These are phyloP conservation scores for Pterocarpus santalinus DNA, from an alignment of 306 rosid genomes.

Conservation along the genomic window DNA sequence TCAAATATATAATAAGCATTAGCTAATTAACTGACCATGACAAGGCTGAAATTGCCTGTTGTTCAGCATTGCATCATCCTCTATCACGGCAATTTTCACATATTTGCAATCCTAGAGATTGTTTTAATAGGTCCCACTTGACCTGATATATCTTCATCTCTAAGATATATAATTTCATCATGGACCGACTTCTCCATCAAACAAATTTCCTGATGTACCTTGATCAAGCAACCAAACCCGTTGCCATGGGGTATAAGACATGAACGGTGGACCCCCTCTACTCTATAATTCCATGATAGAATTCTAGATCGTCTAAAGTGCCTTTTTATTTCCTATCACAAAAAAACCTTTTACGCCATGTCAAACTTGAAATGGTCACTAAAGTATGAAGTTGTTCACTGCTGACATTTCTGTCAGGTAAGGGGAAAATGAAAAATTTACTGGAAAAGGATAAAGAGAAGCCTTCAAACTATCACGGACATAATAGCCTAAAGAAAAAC, in stretches of 20 bases:
- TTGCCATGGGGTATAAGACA: conserved; percentile 2
- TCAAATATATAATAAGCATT: neutral
- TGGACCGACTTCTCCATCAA: neutral
- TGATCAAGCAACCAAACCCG: conserved; percentile 7
- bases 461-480: too few relatives aligned
- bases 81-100: neutral
- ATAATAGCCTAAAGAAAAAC: too few relatives aligned
- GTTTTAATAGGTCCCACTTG: neutral
- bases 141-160: conserved; percentile 4
- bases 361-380: conserved; percentile 53
- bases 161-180: conserved; percentile 12
- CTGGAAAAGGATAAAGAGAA: too few relatives aligned
- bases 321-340: conserved; percentile 17
- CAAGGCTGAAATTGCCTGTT: neutral
- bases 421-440: too few relatives aligned
- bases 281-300: neutral
- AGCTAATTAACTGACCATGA: neutral
- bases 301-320: neutral
- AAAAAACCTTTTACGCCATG: conserved; percentile 35
- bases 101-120: neutral
- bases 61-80: neutral
- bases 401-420: too few relatives aligned
- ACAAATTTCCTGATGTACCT: neutral
- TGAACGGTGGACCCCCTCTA: conserved; percentile 26
- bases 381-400: too few relatives aligned